Evolutionary conservation across 345 rosid species (phyloP).

Genomic region (Hypericum perforatum): DNA sequence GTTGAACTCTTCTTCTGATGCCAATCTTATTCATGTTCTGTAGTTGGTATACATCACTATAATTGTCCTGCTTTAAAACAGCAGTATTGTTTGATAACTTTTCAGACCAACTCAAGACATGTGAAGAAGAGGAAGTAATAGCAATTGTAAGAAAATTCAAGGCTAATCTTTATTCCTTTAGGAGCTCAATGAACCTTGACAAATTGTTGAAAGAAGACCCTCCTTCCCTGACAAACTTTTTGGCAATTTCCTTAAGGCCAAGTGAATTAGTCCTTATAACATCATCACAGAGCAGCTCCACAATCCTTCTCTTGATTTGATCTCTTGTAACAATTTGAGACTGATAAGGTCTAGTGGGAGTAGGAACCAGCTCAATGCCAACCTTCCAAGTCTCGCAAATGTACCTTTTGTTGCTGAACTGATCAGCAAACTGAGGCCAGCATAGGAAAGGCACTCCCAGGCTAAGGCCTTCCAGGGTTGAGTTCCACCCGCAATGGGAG

Average conservation of each 20-base stretch:
- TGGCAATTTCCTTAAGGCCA: background rate
- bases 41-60: too few species aligned
- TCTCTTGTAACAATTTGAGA: background rate
- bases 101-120: too few species aligned
- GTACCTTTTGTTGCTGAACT: slow-evolving; percentile 4
- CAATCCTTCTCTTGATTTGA: background rate
- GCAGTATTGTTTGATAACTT: too few species aligned
- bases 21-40: too few species aligned
- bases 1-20: too few species aligned
- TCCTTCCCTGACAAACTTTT: background rate
- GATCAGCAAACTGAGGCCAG: slow-evolving; percentile 5
- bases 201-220: background rate
- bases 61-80: too few species aligned
- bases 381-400: slow-evolving; percentile 3
- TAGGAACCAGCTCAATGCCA: background rate
- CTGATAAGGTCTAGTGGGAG: too few species aligned
- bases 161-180: too few species aligned
- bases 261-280: slow-evolving; percentile 3
- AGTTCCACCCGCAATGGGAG: slow-evolving; percentile 11
- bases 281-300: background rate
- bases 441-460: slow-evolving; percentile 12
- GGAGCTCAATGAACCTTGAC: too few species aligned
- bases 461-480: slow-evolving; percentile 1
- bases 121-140: too few species aligned
- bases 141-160: too few species aligned